Evolutionary conservation across 2,329 filamentous ascomycete genomes (phyloP).

Genomic region (Fusarium sp.): DNA sequence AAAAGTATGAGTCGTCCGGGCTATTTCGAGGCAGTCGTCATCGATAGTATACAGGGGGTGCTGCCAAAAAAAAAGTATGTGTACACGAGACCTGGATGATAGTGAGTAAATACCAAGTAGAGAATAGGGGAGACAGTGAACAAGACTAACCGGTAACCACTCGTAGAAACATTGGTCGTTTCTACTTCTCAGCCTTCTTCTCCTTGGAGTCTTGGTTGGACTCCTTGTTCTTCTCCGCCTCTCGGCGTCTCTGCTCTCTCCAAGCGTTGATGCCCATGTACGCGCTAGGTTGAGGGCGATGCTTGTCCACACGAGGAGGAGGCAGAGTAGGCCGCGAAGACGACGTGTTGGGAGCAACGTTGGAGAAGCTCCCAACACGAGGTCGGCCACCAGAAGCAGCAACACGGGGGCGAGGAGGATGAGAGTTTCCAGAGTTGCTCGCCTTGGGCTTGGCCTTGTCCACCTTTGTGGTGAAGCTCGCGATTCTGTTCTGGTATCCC

Average conservation of each 20-base stretch:
- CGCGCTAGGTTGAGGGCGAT: slow-evolving; percentile 6
- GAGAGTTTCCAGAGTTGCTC: neutral
- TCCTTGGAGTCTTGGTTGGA: neutral
- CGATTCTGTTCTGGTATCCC: slow-evolving; percentile 25
- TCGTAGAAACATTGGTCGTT: no score
- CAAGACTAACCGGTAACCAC: neutral
- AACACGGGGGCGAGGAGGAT: neutral
- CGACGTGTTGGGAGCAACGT: neutral
- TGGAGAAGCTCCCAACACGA: neutral
- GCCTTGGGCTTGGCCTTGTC: slow-evolving; percentile 10
- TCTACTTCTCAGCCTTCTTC: neutral
- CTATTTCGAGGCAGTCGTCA: neutral
- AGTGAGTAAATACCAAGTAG: neutral
- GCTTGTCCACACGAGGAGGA: slow-evolving; percentile 7
- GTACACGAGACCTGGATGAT: neutral
- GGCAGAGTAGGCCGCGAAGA: neutral
- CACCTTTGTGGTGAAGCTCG: slow-evolving; percentile 30
- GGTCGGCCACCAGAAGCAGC: neutral
- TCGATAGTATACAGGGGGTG: neutral
- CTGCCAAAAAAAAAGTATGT: neutral
- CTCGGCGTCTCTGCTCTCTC: slow-evolving; percentile 15
- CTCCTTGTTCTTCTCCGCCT: neutral
- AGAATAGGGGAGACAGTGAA: fast-evolving
- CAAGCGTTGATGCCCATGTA: slow-evolving; percentile 45
- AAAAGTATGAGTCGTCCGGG: neutral